These are phyloP conservation scores for Setomelanomma holmii DNA, from an alignment of 2,329 filamentous ascomycete species.

Conservation along the genomic window DNA sequence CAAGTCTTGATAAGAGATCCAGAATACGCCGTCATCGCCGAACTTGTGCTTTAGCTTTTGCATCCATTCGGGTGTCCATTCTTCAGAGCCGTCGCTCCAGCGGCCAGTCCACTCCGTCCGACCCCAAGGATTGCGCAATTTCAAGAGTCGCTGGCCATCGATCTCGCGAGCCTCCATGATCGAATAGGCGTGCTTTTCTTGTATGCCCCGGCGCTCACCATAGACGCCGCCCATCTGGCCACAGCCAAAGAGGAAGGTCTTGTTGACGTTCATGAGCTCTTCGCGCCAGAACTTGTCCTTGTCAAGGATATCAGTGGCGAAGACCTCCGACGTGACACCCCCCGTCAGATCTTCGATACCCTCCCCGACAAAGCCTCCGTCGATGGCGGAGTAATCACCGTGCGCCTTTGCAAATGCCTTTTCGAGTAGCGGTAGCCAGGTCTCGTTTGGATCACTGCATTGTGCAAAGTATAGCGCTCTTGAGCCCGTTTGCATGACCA, in stretches of 20 bases:
- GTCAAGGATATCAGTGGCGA: conserved; percentile 75
- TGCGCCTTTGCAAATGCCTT: conserved; percentile 88
- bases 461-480: conserved; percentile 80
- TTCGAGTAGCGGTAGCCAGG: conserved; percentile 80
- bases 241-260: conserved; percentile 80
- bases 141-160: conserved; percentile 60
- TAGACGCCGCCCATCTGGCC: conserved; percentile 70
- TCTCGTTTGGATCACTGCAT: conserved; percentile 78
- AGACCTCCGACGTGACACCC: conserved; percentile 73
- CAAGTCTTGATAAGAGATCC: conserved; percentile 67
- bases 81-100: conserved; percentile 82
- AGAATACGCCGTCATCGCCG: conserved; percentile 75
- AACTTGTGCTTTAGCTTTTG: conserved; percentile 75
- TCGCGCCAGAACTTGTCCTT: conserved; percentile 84
- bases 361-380: conserved; percentile 74
- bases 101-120: conserved; percentile 80
- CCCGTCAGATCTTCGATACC: conserved; percentile 68
- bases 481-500: conserved; percentile 76
- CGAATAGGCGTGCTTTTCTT: conserved; percentile 62
- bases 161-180: conserved; percentile 67
- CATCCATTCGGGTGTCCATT: conserved; percentile 85
- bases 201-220: conserved; percentile 59
- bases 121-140: conserved; percentile 77
- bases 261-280: conserved; percentile 79
- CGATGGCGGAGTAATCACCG: conserved; percentile 77